A percentile compares a stretch with the other conserved stretches of the same genome.
phyloP scores from a whole-genome alignment of 192 early-diverging fungal genomes.

The Gamsiella multidivaricata region DNA sequence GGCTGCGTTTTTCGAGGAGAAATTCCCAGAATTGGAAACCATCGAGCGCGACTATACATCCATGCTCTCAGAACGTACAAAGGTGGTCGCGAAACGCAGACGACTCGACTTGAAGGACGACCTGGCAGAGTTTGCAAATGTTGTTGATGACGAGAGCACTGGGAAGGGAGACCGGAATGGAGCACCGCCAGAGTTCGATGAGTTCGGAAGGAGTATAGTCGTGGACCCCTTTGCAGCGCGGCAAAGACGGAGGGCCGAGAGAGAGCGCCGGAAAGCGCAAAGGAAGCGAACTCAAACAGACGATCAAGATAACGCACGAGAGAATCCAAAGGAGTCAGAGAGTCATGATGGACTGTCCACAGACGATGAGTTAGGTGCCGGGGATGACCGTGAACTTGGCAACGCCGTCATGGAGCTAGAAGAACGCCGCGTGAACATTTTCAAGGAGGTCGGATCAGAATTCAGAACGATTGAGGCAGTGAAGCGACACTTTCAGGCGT shows the following conservation, averaged over 20 bases:
- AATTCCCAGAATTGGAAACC: conserved; percentile 65
- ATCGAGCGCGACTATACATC: conserved; percentile 59
- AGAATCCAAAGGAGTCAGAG: conserved; percentile 11
- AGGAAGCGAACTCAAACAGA: neutral
- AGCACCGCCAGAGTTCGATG: conserved; percentile 41
- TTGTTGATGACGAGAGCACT: conserved; percentile 30
- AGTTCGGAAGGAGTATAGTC: conserved; percentile 56
- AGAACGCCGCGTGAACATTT: conserved; percentile 31
- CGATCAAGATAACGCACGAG: neutral
- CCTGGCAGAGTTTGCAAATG: conserved; percentile 49
- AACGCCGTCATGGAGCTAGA: conserved; percentile 44
- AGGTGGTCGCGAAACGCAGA: conserved; percentile 48
- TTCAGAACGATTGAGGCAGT: conserved; percentile 58
- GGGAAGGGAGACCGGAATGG: neutral
- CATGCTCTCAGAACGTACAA: conserved; percentile 42
- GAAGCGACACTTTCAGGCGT: conserved; percentile 61
- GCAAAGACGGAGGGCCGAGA: conserved; percentile 41
- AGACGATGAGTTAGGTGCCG: conserved; percentile 59
- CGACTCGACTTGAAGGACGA: conserved; percentile 56
- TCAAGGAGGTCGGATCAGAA: conserved; percentile 61
- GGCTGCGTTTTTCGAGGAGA: conserved; percentile 65
- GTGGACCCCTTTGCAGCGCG: conserved; percentile 34
- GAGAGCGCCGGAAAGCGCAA: conserved; percentile 11
- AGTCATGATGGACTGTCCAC: conserved; percentile 57
- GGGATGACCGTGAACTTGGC: conserved; percentile 38